Evolutionary conservation across 768 basidiomycete genomes (phyloP).

Genomic region (Psilocybe cyanescens): DNA sequence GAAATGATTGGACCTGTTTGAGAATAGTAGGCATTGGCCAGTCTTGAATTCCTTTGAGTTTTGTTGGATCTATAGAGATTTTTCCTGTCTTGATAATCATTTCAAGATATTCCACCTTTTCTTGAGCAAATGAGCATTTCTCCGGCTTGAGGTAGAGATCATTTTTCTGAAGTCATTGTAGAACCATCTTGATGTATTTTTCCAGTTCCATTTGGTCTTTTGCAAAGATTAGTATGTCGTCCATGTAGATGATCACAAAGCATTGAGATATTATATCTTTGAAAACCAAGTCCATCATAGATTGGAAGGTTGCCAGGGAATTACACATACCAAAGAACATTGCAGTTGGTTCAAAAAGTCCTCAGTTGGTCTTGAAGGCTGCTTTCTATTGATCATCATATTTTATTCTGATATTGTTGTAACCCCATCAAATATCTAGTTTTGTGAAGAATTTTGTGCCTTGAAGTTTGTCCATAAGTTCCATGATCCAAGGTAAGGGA

Average conservation of each 20-base stretch:
- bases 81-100: conserved; percentile 28
- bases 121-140: conserved; percentile 36
- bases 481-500: conserved; percentile 35
- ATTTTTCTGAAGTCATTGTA: conserved; percentile 26
- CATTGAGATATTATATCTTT: not conserved
- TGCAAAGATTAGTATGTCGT: conserved; percentile 13
- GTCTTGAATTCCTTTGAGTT: conserved; percentile 36
- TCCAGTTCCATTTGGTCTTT: not conserved
- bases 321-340: conserved; percentile 22
- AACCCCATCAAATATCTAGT: conserved; percentile 43
- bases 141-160: conserved; percentile 35
- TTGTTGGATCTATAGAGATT: conserved; percentile 39
- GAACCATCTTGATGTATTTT: not conserved
- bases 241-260: conserved; percentile 17
- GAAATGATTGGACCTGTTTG: conserved; percentile 39
- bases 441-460: conserved; percentile 34
- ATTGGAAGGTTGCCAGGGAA: conserved; percentile 12
- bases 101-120: conserved; percentile 33
- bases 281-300: conserved; percentile 19
- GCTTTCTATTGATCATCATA: conserved; percentile 46
- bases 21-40: conserved; percentile 40
- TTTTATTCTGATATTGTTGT: conserved; percentile 36
- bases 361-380: conserved; percentile 36
- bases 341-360: conserved; percentile 20
- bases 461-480: conserved; percentile 29